Conservation (phyloP, 495 filamentous ascomycete genomes). For the Daldinia caldariorum region DNA sequence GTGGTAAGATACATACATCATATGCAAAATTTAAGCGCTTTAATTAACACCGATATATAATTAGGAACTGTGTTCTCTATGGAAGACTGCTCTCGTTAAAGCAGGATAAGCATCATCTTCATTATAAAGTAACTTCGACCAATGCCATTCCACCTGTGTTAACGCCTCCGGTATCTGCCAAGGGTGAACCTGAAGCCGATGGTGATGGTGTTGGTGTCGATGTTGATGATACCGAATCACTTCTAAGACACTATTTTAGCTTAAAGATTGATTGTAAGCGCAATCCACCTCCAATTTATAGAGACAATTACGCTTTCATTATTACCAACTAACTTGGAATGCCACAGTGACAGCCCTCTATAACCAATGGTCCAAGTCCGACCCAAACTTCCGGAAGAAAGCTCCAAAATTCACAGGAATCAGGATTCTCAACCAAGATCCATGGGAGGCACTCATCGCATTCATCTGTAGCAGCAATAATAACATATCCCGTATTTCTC, state of each 20-base stretch:
- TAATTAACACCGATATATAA: constrained; percentile 25
- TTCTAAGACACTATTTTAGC: constrained; percentile 84
- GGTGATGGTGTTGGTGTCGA: no score
- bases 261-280: constrained; percentile 68
- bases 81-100: constrained; percentile 85
- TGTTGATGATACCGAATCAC: constrained; percentile 70
- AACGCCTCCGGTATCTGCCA: constrained; percentile 34
- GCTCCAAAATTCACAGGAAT: constrained; percentile 90
- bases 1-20: constrained; percentile 64
- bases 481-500: constrained; percentile 92
- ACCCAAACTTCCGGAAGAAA: constrained; percentile 89
- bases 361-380: constrained; percentile 82
- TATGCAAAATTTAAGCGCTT: neutral
- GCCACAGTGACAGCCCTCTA: constrained; percentile 74
- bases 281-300: neutral
- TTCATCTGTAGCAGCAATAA: constrained; percentile 99
- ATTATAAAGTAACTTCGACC: constrained; percentile 80
- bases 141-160: constrained; percentile 29
- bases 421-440: constrained; percentile 92
- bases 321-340: neutral
- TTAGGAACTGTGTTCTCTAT: constrained; percentile 80
- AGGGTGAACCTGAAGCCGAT: constrained; percentile 42
- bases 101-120: constrained; percentile 80
- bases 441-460: constrained; percentile 92
- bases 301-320: neutral